Percentiles rank a stretch among this genome's conserved stretches.
Evolutionary conservation across 2,329 filamentous ascomycete species (phyloP).

Genomic region (Monosporascus cannonballus): DNA sequence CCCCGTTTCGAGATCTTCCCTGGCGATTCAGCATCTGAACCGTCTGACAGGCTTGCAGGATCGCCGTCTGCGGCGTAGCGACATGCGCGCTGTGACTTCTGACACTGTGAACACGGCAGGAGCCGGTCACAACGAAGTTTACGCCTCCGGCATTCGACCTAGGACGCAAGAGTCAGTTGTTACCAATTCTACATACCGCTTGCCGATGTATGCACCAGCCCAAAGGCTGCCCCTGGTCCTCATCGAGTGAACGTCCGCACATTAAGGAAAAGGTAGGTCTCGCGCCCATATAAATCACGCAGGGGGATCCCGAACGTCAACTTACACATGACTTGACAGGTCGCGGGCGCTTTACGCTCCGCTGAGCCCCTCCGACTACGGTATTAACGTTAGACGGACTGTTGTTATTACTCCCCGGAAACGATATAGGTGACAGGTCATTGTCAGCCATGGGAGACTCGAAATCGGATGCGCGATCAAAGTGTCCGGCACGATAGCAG

Average conservation of each 20-base stretch:
- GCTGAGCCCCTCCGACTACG: conserved; percentile 2
- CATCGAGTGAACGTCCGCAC: background rate
- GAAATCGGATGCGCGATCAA: background rate
- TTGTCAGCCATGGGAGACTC: background rate
- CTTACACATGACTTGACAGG: conserved; percentile 21
- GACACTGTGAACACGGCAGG: conserved; percentile 52
- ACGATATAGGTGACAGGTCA: background rate
- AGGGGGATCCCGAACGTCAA: background rate
- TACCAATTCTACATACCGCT: no score
- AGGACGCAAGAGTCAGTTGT: background rate
- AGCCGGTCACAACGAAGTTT: conserved; percentile 51
- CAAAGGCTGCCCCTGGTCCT: no score
- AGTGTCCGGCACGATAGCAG: background rate
- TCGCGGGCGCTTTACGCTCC: conserved; percentile 21
- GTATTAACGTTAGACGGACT: conserved; percentile 3
- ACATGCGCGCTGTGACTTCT: conserved; percentile 48
- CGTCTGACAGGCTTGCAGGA: conserved; percentile 41
- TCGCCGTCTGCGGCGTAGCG: conserved; percentile 46
- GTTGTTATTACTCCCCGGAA: conserved; percentile 6
- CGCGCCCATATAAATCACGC: conserved; percentile 10
- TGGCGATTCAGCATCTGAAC: conserved; percentile 32
- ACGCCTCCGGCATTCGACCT: conserved; percentile 46
- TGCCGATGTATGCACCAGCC: background rate
- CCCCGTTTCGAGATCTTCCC: conserved; percentile 20
- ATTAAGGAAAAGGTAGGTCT: background rate